Conservation (phyloP, 208 protist species). For the Trypanosoma brucei region DNA sequence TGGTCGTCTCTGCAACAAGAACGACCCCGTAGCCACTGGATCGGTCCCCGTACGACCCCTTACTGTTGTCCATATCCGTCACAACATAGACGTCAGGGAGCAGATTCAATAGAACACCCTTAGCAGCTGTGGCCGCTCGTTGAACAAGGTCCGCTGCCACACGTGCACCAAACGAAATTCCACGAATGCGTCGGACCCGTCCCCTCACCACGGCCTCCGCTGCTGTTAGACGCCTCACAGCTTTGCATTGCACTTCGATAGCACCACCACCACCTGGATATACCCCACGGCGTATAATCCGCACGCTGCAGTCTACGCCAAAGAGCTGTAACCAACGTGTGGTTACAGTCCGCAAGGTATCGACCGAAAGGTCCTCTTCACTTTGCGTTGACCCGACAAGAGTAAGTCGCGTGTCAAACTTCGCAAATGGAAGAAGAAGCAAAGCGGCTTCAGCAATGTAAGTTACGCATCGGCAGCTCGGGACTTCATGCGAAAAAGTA, state of each 20-base stretch:
- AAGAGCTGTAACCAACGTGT: conserved; percentile 85
- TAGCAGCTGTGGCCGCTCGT: conserved; percentile 78
- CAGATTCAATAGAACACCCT: conserved; percentile 85
- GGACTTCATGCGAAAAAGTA: conserved; percentile 84
- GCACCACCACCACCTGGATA: conserved; percentile 81
- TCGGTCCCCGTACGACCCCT: conserved; percentile 32
- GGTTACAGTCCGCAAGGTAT: conserved; percentile 89
- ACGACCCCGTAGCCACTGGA: conserved; percentile 89
- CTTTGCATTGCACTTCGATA: conserved; percentile 73
- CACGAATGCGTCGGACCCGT: conserved; percentile 86
- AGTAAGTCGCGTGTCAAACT: conserved; percentile 83
- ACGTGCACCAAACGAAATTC: conserved; percentile 88
- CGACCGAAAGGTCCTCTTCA: conserved; percentile 79
- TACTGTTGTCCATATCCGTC: conserved; percentile 81
- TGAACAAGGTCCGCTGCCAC: conserved; percentile 85
- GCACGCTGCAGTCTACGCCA: conserved; percentile 70
- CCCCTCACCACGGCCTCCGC: conserved; percentile 69
- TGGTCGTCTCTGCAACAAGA: conserved; percentile 91
- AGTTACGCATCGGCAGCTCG: conserved; percentile 66
- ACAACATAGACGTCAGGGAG: conserved; percentile 92
- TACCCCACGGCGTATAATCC: conserved; percentile 81
- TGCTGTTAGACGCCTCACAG: conserved; percentile 67
- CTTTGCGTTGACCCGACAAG: conserved; percentile 84
- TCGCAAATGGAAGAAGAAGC: conserved; percentile 87
- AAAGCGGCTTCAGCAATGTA: conserved; percentile 85